phyloP scores from a whole-genome alignment of 306 rosid species.

The Cucurbita moschata region DNA sequence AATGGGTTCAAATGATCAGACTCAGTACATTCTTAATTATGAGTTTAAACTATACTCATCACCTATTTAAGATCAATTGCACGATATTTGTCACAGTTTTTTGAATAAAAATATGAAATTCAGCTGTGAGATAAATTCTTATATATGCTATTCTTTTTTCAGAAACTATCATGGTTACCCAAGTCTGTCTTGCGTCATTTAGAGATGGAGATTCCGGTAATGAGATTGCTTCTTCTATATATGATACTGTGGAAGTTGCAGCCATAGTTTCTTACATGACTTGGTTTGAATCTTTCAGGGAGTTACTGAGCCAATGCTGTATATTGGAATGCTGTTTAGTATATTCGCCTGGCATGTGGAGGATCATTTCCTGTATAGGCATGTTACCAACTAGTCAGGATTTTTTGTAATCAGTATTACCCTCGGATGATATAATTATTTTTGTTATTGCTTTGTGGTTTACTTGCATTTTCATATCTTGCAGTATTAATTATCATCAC shows the following conservation, averaged over 20 bases:
- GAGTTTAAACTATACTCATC: not conserved
- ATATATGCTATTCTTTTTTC: conserved; percentile 10
- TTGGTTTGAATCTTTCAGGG: conserved; percentile 46
- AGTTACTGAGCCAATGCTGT: conserved; percentile 93
- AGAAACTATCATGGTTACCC: conserved; percentile 73
- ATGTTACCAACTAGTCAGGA: not conserved
- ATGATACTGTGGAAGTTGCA: not conserved
- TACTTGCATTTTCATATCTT: conserved; percentile 11
- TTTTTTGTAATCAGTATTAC: not conserved
- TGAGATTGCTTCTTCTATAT: conserved; percentile 7
- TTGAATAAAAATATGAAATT: not conserved
- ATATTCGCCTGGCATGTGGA: conserved; percentile 99
- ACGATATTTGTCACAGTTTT: not conserved
- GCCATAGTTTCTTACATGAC: conserved; percentile 4
- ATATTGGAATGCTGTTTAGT: conserved; percentile 94
- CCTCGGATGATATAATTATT: not conserved
- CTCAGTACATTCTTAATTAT: not conserved
- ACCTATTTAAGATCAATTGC: not conserved
- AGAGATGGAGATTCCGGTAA: conserved; percentile 76
- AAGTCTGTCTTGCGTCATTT: conserved; percentile 75
- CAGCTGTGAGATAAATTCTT: conserved; percentile 7
- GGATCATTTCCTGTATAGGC: conserved; percentile 95
- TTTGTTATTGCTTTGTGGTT: conserved; percentile 7
- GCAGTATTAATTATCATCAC: conserved; percentile 89
- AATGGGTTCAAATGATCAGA: not conserved